phyloP scores from a whole-genome alignment of 108 stramenopile genomes.

The Hondaea fermentalgiana region DNA sequence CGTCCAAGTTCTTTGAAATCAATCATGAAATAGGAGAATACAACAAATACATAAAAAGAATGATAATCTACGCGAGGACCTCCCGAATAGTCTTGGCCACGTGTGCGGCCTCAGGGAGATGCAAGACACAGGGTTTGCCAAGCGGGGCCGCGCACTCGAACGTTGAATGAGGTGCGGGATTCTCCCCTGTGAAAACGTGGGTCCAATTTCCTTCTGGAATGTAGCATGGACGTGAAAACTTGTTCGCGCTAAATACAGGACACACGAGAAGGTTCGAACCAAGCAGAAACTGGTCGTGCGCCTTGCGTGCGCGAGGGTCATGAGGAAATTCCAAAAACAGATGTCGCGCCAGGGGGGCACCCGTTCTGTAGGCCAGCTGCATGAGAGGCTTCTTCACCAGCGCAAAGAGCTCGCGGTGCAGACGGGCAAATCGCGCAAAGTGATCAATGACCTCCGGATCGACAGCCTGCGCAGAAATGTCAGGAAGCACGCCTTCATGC shows the following conservation, averaged over 20 bases:
- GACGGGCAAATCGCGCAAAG: background rate
- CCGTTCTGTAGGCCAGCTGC: background rate
- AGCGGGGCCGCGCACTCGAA: background rate
- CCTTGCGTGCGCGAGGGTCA: background rate
- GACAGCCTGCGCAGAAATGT: background rate
- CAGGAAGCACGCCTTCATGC: slow-evolving; percentile 8
- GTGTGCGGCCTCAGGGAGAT: background rate
- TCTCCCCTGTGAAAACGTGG: background rate
- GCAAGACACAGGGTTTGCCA: background rate
- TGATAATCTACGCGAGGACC: background rate
- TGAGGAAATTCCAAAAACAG: background rate
- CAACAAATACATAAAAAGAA: no score
- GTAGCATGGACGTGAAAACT: background rate
- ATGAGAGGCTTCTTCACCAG: background rate
- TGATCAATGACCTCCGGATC: background rate
- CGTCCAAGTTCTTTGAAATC: no score
- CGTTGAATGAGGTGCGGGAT: background rate
- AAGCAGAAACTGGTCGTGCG: slow-evolving; percentile 17
- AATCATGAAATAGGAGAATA: no score
- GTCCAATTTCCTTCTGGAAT: background rate
- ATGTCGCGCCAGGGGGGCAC: background rate
- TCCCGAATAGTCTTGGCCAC: background rate
- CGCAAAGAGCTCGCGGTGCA: background rate
- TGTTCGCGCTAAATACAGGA: background rate
- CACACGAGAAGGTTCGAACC: background rate